Base-by-base conservation (phyloP, 352 stramenopile species). In the Phytophthora sp. region DNA sequence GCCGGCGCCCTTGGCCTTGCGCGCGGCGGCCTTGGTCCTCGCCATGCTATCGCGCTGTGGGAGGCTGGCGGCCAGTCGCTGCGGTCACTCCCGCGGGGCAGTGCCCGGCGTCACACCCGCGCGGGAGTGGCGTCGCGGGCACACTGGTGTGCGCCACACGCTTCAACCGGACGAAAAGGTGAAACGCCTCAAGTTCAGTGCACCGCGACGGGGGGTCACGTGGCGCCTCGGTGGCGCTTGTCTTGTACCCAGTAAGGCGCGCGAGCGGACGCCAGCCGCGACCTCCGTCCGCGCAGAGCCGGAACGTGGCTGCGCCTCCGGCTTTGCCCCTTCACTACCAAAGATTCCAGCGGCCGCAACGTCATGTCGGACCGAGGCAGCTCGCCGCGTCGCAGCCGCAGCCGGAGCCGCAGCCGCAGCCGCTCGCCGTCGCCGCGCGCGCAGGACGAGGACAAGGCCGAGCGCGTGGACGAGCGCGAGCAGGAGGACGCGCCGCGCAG, bases 1-100 rank as follows among this genome's bases (percentile, higher is more conserved):
- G 18, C 39, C 44, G 5, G 43, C 44, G 43, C 34, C 74, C 50
- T 76, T 76, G 30, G 24, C 42, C 58, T 79, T 80, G 27, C 69
- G 71, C 13, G 53, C 55, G 12, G 62, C 27, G 17, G 38, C 30
- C 53, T 88, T 89, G 41, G 74, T 82, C 1, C 76, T 70, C 26
- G 69, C 79, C 82, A 91, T 91, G n/a, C n/a, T 9, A 3, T 59
- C 8, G 17, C 9, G 18, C 23, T 52, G n/a, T n/a, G n/a, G n/a
- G n/a, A n/a, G 30, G 41, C n/a, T 27, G 48, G 21, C 61, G 28
- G 20, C 28, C 26, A 58, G 5, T 69, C 12, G 37, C 41, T 10
- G 8, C 31, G 31, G 31, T 37, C n/a, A n/a, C n/a, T n/a, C n/a
- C n/a, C n/a, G n/a, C n/a, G n/a, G n/a, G n/a, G n/a, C n/a, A n/a